A percentile compares a stretch with the other conserved stretches of the same genome.
Conservation (phyloP, 2,329 filamentous ascomycete species). For the Magnaporthiopsis rhizophila region DNA sequence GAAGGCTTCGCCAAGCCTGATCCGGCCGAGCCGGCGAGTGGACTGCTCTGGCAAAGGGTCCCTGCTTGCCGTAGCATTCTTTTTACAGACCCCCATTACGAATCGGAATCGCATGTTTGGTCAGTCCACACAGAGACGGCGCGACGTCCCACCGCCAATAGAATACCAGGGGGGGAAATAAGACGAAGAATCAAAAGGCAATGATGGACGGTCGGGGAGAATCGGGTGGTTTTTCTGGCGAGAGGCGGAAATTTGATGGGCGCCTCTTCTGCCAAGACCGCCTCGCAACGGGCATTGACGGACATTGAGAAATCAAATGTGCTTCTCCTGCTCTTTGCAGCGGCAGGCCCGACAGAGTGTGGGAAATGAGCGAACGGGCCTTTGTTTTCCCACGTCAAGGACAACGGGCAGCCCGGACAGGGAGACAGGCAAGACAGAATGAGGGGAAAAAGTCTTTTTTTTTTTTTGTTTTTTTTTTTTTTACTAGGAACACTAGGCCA, state of each 20-base stretch:
- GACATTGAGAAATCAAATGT: not conserved
- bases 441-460: not conserved
- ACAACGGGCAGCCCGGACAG: too few species aligned
- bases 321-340: not conserved
- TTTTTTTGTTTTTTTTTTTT: too few species aligned
- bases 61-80: not conserved
- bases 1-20: not conserved
- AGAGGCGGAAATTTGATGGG: conserved; percentile 2
- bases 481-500: not conserved
- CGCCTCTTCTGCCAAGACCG: not conserved
- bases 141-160: not conserved
- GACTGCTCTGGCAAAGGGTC: not conserved
- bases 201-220: not conserved
- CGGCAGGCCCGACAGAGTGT: too few species aligned
- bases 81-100: not conserved
- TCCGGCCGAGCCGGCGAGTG: not conserved
- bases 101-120: not conserved
- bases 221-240: not conserved
- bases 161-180: not conserved
- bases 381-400: too few species aligned
- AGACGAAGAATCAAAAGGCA: not conserved
- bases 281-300: not conserved
- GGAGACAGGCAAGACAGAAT: not conserved
- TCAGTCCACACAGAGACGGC: not conserved
- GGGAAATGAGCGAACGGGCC: too few species aligned